Conservation (phyloP, 2,329 filamentous ascomycete genomes). For the Parastagonospora nodorum region DNA sequence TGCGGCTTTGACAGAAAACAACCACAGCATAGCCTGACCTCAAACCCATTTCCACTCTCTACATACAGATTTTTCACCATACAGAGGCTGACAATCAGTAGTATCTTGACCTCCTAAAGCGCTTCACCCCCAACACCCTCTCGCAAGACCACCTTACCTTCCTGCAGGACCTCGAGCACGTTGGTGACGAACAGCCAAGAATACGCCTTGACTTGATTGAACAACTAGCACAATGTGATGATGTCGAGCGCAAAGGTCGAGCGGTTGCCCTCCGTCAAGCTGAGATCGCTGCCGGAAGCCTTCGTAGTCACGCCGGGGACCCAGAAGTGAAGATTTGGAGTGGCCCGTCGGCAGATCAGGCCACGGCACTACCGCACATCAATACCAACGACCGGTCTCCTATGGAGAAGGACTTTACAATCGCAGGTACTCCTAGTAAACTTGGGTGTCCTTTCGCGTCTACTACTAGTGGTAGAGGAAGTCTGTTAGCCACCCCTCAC, state of each 20-base stretch:
- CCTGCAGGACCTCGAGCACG: slow-evolving; percentile 46
- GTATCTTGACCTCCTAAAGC: slow-evolving; percentile 49
- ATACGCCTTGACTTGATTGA: slow-evolving; percentile 40
- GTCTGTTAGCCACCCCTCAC: slow-evolving; percentile 49
- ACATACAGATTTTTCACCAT: not conserved
- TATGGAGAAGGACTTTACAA: slow-evolving; percentile 89
- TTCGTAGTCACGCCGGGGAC: slow-evolving; percentile 27
- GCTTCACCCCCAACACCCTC: slow-evolving; percentile 44
- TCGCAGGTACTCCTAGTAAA: slow-evolving; percentile 77
- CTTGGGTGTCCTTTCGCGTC: slow-evolving; percentile 80
- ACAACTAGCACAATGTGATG: slow-evolving; percentile 40
- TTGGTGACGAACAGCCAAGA: slow-evolving; percentile 33
- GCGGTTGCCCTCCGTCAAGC: slow-evolving; percentile 43
- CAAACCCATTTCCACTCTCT: slow-evolving; percentile 5
- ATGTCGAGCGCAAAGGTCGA: slow-evolving; percentile 39
- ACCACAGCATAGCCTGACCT: slow-evolving; percentile 51
- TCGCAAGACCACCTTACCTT: slow-evolving; percentile 48
- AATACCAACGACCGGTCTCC: slow-evolving; percentile 45
- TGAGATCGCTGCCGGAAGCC: slow-evolving; percentile 35
- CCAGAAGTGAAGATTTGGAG: slow-evolving; percentile 50
- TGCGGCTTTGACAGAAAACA: slow-evolving; percentile 52
- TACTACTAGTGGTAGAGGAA: slow-evolving; percentile 50
- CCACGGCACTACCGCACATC: slow-evolving; percentile 25
- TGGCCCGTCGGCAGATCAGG: slow-evolving; percentile 40
- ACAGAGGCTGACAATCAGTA: slow-evolving; percentile 30